phyloP scores from a whole-genome alignment of 805 yeast genomes.

The Wickerhamiella kazuoi region DNA sequence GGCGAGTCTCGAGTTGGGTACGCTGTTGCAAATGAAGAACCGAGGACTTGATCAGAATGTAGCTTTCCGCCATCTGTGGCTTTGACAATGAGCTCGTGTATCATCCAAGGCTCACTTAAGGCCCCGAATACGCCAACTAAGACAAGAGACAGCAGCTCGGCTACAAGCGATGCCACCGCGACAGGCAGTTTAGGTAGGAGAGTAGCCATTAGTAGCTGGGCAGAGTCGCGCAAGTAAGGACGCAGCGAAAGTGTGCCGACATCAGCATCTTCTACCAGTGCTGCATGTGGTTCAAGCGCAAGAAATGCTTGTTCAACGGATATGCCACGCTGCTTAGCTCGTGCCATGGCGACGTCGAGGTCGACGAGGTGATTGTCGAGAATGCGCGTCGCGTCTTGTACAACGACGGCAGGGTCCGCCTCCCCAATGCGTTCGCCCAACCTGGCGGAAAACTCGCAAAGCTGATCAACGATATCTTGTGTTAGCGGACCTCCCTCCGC shows the following conservation, averaged over 20 bases:
- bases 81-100: slow-evolving; percentile 1
- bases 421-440: not conserved
- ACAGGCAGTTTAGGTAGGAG: slow-evolving; percentile 2
- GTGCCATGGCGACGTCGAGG: not conserved
- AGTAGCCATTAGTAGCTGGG: not conserved
- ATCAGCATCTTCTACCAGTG: not conserved
- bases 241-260: not conserved
- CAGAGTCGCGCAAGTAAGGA: slow-evolving; percentile 1
- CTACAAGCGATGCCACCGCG: slow-evolving; percentile 1
- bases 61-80: too few species aligned
- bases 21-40: too few species aligned
- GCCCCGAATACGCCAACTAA: not conserved
- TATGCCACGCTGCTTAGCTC: not conserved
- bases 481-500: slow-evolving; percentile 3
- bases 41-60: too few species aligned
- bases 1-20: too few species aligned
- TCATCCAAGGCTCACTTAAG: slow-evolving; percentile 5
- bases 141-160: slow-evolving; percentile 3
- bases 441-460: not conserved
- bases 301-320: not conserved
- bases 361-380: not conserved
- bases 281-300: slow-evolving; percentile 5
- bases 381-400: not conserved
- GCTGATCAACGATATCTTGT: slow-evolving; percentile 1
- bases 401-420: not conserved